Base-by-base conservation (phyloP, 2,329 filamentous ascomycete species). In the Botryosphaeria dothidea region DNA sequence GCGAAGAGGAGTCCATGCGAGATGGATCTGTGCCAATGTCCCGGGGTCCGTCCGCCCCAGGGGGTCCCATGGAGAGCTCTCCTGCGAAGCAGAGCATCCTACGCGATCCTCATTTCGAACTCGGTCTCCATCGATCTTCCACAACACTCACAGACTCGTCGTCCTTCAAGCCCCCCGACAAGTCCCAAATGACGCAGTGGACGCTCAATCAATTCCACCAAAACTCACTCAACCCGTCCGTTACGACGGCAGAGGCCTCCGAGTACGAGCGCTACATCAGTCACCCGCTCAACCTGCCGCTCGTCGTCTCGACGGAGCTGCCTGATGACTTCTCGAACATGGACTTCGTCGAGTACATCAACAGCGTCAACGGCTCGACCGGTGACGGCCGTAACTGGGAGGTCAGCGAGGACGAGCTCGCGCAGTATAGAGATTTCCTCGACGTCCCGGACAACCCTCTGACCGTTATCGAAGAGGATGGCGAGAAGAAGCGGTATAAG, bases 401-500 rank as follows among this genome's bases (percentile, higher is more conserved):
- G 74, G 71, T 82, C 1, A 81, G 84, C 3, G 88, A 88, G 65
- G 88, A 90, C 65, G 91, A 93, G 68, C 72, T 90, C 51, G 85
- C 85, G 21, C 86, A 92, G 65, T 97, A 96, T 77, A 82, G 82
- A 31, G 91, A 95, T 67, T 90, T 95, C 72, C 77, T 97, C 64
- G 86, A 85, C 48, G 86, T 95, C 13, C 87, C 86, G 4, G 91
- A 95, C 67, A 92, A 97, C 71, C 92, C 92, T 19, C 80, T 99
- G 61, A 96, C 92, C 2, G 94, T 98, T 15, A 89, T 88, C 1
- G 90, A 93, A 49, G 93, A 96, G 72, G 95, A 98, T 76, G 85
- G 88, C 51, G 85, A 86, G 45, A 98, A 96, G 85, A 97, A 98
- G 84, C 84, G 95, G 70, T 99, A 99, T 78, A 98, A 97, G 80